These are phyloP conservation scores for Lipomyces japonicus DNA, from an alignment of 805 yeast species.

Conservation along the genomic window DNA sequence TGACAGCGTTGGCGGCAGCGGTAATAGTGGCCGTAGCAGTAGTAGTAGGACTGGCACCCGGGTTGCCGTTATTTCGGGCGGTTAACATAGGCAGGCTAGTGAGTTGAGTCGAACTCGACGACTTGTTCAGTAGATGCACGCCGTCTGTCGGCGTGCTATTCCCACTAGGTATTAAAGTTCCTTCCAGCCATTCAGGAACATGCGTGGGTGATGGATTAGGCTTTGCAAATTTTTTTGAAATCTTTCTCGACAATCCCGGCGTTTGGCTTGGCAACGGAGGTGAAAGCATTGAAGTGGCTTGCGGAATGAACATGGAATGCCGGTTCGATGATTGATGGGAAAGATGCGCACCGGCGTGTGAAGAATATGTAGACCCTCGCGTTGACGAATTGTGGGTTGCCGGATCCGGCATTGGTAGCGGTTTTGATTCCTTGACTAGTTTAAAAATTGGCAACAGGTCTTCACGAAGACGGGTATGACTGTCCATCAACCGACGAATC, in stretches of 20 bases:
- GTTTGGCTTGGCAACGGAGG: background rate
- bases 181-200: constrained; percentile 27
- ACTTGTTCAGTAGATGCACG: no score
- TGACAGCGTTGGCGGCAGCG: no score
- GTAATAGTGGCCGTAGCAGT: no score
- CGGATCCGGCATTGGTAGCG: constrained; percentile 31
- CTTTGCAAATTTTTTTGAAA: constrained; percentile 6
- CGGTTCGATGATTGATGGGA: no score
- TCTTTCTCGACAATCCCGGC: constrained; percentile 5
- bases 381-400: constrained; percentile 33
- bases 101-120: constrained; percentile 21
- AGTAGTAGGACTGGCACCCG: background rate
- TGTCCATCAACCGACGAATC: constrained; percentile 48
- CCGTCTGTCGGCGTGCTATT: background rate
- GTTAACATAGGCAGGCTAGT: no score
- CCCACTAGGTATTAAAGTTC: constrained; percentile 3
- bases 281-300: constrained; percentile 9
- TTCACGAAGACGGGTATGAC: constrained; percentile 54
- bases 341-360: constrained; percentile 11
- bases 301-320: constrained; percentile 29
- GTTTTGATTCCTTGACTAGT: constrained; percentile 52
- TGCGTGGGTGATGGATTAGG: constrained; percentile 15
- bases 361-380: constrained; percentile 12
- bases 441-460: constrained; percentile 64
- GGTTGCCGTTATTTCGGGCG: background rate